Conservation (phyloP, 73 alveolate species). For the Paramecium tetraurelia region DNA sequence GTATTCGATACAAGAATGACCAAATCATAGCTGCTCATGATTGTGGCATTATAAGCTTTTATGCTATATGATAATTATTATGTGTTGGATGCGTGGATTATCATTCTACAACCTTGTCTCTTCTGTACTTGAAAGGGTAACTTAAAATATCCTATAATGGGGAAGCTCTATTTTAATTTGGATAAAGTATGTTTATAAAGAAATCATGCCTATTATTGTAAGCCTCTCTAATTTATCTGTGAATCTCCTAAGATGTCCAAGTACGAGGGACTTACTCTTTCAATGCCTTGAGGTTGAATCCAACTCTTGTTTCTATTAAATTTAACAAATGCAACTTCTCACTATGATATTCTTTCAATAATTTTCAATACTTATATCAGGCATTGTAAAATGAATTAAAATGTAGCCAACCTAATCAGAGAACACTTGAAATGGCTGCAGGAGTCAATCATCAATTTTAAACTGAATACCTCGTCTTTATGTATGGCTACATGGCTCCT, state of each 20-base stretch:
- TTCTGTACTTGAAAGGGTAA: slow-evolving; percentile 28
- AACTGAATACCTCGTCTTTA: background rate
- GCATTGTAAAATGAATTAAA: background rate
- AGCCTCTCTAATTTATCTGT: slow-evolving; percentile 39
- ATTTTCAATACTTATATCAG: background rate
- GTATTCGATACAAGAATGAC: background rate
- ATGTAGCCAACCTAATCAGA: background rate
- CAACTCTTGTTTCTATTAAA: slow-evolving; percentile 20
- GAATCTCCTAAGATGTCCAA: slow-evolving; percentile 42
- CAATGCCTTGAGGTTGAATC: slow-evolving; percentile 13
- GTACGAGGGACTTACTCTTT: slow-evolving; percentile 44
- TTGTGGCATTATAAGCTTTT: slow-evolving; percentile 7
- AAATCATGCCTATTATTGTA: slow-evolving; percentile 50
- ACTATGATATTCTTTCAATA: background rate
- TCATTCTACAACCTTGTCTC: slow-evolving; percentile 50
- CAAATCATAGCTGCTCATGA: slow-evolving; percentile 16
- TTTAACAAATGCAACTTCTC: slow-evolving; percentile 43
- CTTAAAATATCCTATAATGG: slow-evolving; percentile 41
- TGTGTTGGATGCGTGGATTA: background rate
- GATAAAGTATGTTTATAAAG: slow-evolving; percentile 25
- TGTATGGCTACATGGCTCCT: background rate
- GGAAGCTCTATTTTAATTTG: slow-evolving; percentile 41
- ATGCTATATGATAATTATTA: background rate
- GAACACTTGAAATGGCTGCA: background rate
- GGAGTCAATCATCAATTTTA: background rate